Evolutionary conservation across 768 basidiomycete species (phyloP), one percentile per base, ranked within the genome.

Genomic region (Rhodotorula paludigena): DNA sequence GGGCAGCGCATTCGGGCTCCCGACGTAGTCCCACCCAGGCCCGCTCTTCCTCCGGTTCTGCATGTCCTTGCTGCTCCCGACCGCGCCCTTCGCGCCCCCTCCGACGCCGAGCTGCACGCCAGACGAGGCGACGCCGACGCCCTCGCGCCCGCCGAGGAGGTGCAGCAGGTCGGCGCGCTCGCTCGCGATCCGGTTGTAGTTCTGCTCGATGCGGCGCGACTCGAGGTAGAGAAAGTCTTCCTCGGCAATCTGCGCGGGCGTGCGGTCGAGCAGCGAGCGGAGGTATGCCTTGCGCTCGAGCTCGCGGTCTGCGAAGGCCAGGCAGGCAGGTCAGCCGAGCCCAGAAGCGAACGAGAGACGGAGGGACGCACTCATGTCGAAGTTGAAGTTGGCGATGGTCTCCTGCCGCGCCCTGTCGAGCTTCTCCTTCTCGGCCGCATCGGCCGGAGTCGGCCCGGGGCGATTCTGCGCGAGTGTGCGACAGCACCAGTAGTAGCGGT

Each of bases 151-250:
- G 20, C 71, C 76, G 14, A 76, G 69, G 32, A 77, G 35, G 35
- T 62, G 68, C 30, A 77, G 69, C 28, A 77, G 53, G 66, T 76
- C 63, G 32, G 64, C 69, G 9, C 77, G 72, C 63, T 76, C 73
- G 25, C 38, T 28, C 0, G 66, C 61, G 23, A 73, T 57, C 63
- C 69, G 44, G 63, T 88, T 84, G 77, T 96, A 92, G 66, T 83
- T 90, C 79, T 97, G 94, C 77, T 97, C 93, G 57, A 99, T 83
- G n/a, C 90, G 86, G 76, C 93, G 92, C 57, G 94, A 84, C 78
- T 97, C 92, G 69, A 97, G 80, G 79, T 89, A 97, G 6, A 99
- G 82, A 14, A 90, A 89, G 74, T 97, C 93, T 81, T 98, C 96
- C 77, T 99, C 93, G 25, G 87, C 88, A 51, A 94, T 87, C 79